phyloP scores from a whole-genome alignment of 108 stramenopile species.

The Fistulifera solaris region DNA sequence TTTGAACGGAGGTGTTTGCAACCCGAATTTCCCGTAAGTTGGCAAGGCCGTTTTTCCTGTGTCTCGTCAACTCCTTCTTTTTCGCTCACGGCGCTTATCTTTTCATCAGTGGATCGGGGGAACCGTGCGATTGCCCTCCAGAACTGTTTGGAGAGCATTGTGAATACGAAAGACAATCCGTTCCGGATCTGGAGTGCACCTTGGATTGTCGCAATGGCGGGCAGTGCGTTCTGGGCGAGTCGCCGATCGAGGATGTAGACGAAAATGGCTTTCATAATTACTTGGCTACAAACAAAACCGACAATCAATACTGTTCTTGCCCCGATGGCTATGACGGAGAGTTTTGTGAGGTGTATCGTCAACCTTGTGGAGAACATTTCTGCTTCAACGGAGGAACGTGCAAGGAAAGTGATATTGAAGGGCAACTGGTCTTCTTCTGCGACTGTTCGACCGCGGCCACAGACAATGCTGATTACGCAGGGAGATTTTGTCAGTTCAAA shows the following conservation, averaged over 20 bases:
- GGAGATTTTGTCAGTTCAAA: slow-evolving; percentile 8
- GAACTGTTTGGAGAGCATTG: slow-evolving; percentile 36
- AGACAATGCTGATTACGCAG: slow-evolving; percentile 3
- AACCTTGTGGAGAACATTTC: slow-evolving; percentile 26
- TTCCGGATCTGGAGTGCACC: slow-evolving; percentile 37
- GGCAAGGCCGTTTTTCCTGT: too few species aligned
- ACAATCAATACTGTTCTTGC: slow-evolving; percentile 26
- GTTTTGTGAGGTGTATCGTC: slow-evolving; percentile 21
- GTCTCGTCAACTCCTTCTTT: too few species aligned
- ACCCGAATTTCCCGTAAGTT: slow-evolving; percentile 26
- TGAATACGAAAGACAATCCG: slow-evolving; percentile 22
- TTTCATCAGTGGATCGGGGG: slow-evolving; percentile 2
- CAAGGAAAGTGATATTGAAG: slow-evolving; percentile 11
- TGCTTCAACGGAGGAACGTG: slow-evolving; percentile 32
- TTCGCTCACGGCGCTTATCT: too few species aligned
- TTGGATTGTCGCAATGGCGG: slow-evolving; percentile 36
- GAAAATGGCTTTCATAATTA: slow-evolving; percentile 5
- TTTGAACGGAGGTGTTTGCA: slow-evolving; percentile 27
- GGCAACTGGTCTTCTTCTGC: slow-evolving; percentile 22
- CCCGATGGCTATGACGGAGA: slow-evolving; percentile 21
- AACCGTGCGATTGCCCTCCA: slow-evolving; percentile 26
- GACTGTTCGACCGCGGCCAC: slow-evolving; percentile 34
- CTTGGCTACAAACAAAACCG: slow-evolving; percentile 2
- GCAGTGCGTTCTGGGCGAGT: slow-evolving; percentile 14
- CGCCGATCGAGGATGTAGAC: slow-evolving; percentile 9